Base-by-base conservation (phyloP, 1,284 basidiomycete genomes). In the Cryptococcus sp. region DNA sequence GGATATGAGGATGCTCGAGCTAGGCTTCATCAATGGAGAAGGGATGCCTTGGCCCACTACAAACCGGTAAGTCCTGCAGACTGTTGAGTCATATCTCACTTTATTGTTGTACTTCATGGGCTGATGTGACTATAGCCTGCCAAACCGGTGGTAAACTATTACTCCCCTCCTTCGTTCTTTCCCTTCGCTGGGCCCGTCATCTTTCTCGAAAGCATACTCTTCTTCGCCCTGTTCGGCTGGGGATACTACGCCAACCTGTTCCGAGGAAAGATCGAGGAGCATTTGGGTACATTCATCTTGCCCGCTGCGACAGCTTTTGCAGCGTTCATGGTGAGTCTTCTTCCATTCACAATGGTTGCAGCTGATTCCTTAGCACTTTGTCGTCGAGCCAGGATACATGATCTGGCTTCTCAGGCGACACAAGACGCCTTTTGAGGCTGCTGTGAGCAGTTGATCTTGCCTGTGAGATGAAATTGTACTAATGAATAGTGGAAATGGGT, bases 61-160 rank as follows among this genome's bases (percentile, higher is more conserved):
- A 51, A 53, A 9, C 52, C 63, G 24, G 64, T 64, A 43, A 38
- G 63, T 57, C n/a, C n/a, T n/a, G n/a, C n/a, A n/a, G n/a, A n/a
- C n/a, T n/a, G n/a, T n/a, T n/a, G n/a, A 14, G 39, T 14, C 12
- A 26, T 26, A 14, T 25, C 22, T 6, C 22, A 40, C 28, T 31
- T 31, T 7, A 31, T 31, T 31, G 28, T 14, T 7, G 28, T 14
- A 14, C 7, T 7, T 31, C 16, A n/a, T 34, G 16, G 23, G 14
- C 45, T 16, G 14, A 18, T 34, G 28, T 7, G 9, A n/a, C n/a
- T n/a, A n/a, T 41, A 56, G 52, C 57, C 48, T 9, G n/a, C 19
- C 24, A 34, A 32, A 12, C 58, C 60, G 0, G 34, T n/a, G 16
- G 49, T 66, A n/a, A 25, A 48, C 43, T 67, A 67, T 51, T 65